These are phyloP conservation scores for Multifurca ochricompacta DNA, from an alignment of 768 basidiomycete species.

Conservation along the genomic window DNA sequence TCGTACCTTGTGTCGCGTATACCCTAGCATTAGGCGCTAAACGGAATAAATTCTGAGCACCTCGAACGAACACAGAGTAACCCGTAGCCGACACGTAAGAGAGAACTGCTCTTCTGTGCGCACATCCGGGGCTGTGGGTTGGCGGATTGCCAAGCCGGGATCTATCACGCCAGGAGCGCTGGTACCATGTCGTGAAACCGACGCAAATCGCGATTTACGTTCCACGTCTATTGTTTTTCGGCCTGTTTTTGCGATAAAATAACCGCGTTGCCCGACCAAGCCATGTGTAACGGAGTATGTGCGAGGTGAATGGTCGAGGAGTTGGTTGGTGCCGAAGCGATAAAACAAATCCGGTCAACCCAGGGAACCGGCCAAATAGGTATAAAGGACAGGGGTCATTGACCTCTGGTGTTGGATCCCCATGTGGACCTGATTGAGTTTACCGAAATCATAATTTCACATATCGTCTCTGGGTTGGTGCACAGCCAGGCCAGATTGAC, in stretches of 20 bases:
- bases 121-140: neutral
- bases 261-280: neutral
- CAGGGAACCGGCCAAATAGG: neutral
- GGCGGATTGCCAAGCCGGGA: neutral
- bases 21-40: neutral
- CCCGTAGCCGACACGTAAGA: neutral
- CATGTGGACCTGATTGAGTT: neutral
- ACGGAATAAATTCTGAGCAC: too few species aligned
- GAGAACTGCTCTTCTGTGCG: neutral
- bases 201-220: neutral
- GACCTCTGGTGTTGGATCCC: neutral
- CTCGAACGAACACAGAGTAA: neutral
- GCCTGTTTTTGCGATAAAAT: neutral
- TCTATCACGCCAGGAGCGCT: too few species aligned
- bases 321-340: neutral
- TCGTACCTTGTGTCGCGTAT: neutral
- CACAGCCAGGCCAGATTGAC: neutral
- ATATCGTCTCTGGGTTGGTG: too few species aligned
- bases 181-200: neutral
- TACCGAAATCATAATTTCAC: neutral
- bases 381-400: neutral
- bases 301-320: neutral
- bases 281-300: neutral
- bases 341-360: neutral
- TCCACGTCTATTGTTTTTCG: neutral